Evolutionary conservation across 768 basidiomycete species (phyloP).

Genomic region (Hypholoma sublateritium): DNA sequence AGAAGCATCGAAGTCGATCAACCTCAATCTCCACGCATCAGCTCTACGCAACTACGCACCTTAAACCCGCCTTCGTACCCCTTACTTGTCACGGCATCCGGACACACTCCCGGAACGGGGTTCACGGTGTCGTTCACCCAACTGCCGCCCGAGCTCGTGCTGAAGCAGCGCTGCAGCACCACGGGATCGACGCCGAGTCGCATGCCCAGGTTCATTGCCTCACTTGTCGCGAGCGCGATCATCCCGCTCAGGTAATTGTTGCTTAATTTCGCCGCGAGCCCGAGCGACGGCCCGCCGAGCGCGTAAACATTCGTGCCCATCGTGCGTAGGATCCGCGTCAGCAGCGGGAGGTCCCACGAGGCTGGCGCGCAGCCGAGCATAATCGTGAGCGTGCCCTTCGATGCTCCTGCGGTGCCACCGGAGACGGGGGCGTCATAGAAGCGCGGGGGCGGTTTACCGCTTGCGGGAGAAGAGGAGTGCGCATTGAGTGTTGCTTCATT

Average conservation of each 20-base stretch:
- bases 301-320: slow-evolving; percentile 38
- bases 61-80: slow-evolving; percentile 45
- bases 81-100: slow-evolving; percentile 40
- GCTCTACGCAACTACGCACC: slow-evolving; percentile 12
- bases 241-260: slow-evolving; percentile 44
- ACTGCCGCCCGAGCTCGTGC: slow-evolving; percentile 39
- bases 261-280: slow-evolving; percentile 43
- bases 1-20: not conserved
- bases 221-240: slow-evolving; percentile 41
- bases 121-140: slow-evolving; percentile 43
- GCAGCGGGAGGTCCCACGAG: slow-evolving; percentile 31
- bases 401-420: slow-evolving; percentile 40
- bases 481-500: slow-evolving; percentile 27
- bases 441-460: slow-evolving; percentile 11
- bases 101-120: slow-evolving; percentile 44
- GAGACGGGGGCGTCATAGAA: slow-evolving; percentile 46
- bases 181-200: slow-evolving; percentile 40
- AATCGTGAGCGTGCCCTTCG: slow-evolving; percentile 36
- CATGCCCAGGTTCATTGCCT: slow-evolving; percentile 47
- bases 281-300: slow-evolving; percentile 38
- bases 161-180: slow-evolving; percentile 35
- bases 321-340: slow-evolving; percentile 29
- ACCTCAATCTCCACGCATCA: not conserved
- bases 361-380: slow-evolving; percentile 37
- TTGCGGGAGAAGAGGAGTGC: slow-evolving; percentile 14